phyloP scores from a whole-genome alignment of 805 yeast genomes.

The Teunomyces panamensis region DNA sequence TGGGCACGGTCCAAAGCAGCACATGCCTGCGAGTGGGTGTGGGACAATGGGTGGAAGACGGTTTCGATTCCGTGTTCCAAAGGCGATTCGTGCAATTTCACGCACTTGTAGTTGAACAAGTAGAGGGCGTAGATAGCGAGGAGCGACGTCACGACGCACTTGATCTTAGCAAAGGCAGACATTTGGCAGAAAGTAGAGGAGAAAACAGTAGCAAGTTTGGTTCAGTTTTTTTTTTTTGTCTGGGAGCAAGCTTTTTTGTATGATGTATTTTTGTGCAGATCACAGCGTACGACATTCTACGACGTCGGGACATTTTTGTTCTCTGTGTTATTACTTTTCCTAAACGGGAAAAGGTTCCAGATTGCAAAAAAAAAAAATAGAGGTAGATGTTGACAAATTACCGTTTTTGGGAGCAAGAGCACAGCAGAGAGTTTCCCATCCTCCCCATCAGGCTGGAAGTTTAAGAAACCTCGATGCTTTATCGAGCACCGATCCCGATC shows the following conservation, averaged over 20 bases:
- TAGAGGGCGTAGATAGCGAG: constrained; percentile 33
- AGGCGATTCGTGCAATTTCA: constrained; percentile 23
- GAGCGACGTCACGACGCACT: constrained; percentile 19
- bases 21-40: constrained; percentile 36
- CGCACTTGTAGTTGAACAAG: constrained; percentile 41
- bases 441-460: no score
- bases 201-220: background rate
- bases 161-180: constrained; percentile 17
- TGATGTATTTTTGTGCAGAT: background rate
- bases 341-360: background rate
- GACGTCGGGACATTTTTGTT: background rate
- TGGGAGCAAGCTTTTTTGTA: background rate
- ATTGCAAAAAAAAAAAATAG: background rate
- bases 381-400: background rate
- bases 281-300: background rate
- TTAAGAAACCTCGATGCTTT: no score
- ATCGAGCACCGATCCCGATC: background rate
- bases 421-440: no score
- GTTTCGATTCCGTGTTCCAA: constrained; percentile 28
- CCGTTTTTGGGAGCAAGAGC: background rate
- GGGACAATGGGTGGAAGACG: constrained; percentile 37
- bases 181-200: constrained; percentile 2
- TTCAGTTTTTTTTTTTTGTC: no score
- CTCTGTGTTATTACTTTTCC: constrained; percentile 1
- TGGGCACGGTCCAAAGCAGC: constrained; percentile 29